Percentiles rank a stretch among this genome's conserved stretches.
Conservation (phyloP, 495 filamentous ascomycete species). For the Penicillium cataractarum region DNA sequence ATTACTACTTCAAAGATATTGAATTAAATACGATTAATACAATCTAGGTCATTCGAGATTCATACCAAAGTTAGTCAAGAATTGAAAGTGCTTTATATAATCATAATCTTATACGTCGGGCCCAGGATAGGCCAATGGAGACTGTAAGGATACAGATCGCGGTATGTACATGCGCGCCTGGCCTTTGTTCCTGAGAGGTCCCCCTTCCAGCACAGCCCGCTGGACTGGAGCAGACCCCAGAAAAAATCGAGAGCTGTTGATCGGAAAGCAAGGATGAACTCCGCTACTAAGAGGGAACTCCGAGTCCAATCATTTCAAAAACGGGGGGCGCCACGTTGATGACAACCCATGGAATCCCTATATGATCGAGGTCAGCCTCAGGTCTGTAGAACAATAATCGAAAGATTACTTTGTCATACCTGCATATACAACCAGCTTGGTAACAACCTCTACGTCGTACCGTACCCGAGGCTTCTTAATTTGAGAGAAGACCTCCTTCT, state of each 20-base stretch:
- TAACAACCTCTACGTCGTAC: constrained; percentile 97
- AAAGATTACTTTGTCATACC: constrained; percentile 57
- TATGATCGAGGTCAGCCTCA: constrained; percentile 4
- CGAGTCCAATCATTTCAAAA: constrained; percentile 35
- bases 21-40: not conserved
- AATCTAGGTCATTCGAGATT: not conserved
- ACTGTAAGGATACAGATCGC: constrained; percentile 22
- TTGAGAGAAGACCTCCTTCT: constrained; percentile 81
- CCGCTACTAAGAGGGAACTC: constrained; percentile 31
- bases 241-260: not conserved
- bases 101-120: constrained; percentile 4
- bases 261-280: constrained; percentile 1
- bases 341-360: constrained; percentile 41
- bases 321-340: constrained; percentile 36
- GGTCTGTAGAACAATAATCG: not conserved
- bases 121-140: not conserved
- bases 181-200: constrained; percentile 15
- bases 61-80: not conserved
- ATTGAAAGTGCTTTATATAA: constrained; percentile 1
- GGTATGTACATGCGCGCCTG: constrained; percentile 30
- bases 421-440: constrained; percentile 92
- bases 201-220: constrained; percentile 24
- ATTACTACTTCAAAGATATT: not conserved
- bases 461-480: constrained; percentile 86
- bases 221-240: constrained; percentile 19